These are phyloP conservation scores for Dichotomopilus funicola DNA, from an alignment of 2,329 filamentous ascomycete genomes.

Conservation along the genomic window DNA sequence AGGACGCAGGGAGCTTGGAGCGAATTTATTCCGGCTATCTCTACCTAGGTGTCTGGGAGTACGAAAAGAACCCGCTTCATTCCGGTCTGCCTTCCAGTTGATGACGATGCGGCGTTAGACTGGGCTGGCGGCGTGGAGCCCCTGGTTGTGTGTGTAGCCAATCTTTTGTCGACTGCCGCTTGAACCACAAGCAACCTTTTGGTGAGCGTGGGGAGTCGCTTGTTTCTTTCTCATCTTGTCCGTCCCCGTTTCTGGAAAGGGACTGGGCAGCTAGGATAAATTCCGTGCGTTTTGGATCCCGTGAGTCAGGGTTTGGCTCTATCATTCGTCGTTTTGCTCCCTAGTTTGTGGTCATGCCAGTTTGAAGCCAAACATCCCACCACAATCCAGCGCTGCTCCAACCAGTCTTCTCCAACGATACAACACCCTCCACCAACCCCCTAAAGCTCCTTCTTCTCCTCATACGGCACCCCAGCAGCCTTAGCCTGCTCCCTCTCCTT, in stretches of 20 bases:
- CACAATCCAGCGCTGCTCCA: slow-evolving; percentile 15
- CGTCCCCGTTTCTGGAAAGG: neutral
- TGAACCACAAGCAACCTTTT: slow-evolving; percentile 18
- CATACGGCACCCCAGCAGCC: slow-evolving; percentile 26
- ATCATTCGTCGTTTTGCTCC: too few relatives aligned
- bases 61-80: too few relatives aligned
- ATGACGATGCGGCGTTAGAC: too few relatives aligned
- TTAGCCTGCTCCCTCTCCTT: slow-evolving; percentile 46
- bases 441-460: slow-evolving; percentile 49
- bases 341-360: neutral
- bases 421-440: neutral
- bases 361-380: neutral
- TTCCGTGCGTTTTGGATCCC: too few relatives aligned
- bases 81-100: too few relatives aligned
- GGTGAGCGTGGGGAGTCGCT: slow-evolving; percentile 17
- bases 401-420: neutral
- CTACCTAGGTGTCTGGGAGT: too few relatives aligned
- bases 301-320: too few relatives aligned
- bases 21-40: too few relatives aligned
- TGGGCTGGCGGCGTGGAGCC: too few relatives aligned
- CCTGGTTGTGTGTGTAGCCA: slow-evolving; percentile 1
- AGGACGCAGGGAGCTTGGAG: too few relatives aligned
- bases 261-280: too few relatives aligned
- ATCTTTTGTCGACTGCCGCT: slow-evolving; percentile 16
- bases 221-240: neutral